Conservation (phyloP, 2,329 filamentous ascomycete genomes). For the Nothophoma quercina region DNA sequence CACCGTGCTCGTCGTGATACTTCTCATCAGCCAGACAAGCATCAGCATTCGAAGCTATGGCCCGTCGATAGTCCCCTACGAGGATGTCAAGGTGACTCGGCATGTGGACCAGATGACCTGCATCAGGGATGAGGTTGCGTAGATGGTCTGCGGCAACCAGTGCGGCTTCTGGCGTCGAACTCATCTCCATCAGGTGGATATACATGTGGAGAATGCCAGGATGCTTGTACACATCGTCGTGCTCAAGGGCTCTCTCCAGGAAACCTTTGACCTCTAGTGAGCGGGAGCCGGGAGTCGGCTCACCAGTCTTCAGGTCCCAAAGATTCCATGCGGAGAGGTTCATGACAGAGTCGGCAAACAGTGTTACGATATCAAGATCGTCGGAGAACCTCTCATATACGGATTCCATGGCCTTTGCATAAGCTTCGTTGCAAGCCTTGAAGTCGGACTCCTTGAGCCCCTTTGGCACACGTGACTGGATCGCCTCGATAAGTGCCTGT, state of each 20-base stretch:
- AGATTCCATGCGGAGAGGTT: constrained; percentile 71
- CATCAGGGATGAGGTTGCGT: constrained; percentile 71
- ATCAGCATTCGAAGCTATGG: constrained; percentile 70
- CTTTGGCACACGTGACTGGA: constrained; percentile 58
- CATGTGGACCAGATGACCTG: constrained; percentile 78
- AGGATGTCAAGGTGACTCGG: constrained; percentile 78
- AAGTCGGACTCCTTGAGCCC: constrained; percentile 53
- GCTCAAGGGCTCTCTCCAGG: constrained; percentile 65
- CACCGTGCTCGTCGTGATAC: constrained; percentile 66
- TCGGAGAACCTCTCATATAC: constrained; percentile 62
- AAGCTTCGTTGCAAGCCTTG: constrained; percentile 64
- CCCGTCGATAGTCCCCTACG: constrained; percentile 72
- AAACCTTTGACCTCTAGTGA: constrained; percentile 66
- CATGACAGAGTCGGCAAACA: constrained; percentile 72
- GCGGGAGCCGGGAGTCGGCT: constrained; percentile 62
- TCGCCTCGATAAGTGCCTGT: constrained; percentile 67
- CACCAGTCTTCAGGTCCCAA: constrained; percentile 67
- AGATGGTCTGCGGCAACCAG: constrained; percentile 68
- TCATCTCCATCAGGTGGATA: constrained; percentile 83
- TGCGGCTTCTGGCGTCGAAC: constrained; percentile 68
- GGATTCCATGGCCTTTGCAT: constrained; percentile 67
- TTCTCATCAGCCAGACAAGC: constrained; percentile 74
- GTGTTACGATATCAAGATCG: constrained; percentile 68
- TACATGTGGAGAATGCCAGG: constrained; percentile 78
- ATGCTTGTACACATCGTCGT: constrained; percentile 62